Conservation (phyloP, 305 asterid genomes). For the Rubia peregrina region DNA sequence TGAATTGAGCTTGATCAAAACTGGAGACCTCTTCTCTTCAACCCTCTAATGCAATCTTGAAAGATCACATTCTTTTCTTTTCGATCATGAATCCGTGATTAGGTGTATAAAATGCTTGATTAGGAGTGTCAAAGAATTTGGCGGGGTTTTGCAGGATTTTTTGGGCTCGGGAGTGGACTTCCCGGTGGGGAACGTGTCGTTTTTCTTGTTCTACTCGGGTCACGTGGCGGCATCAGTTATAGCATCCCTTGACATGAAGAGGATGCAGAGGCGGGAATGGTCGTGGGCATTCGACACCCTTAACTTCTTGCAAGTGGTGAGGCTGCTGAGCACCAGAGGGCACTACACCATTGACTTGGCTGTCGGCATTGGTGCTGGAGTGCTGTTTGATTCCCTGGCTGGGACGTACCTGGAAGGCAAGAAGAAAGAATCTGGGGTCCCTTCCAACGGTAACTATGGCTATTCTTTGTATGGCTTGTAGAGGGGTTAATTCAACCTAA, state of each 20-base stretch:
- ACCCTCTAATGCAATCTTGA: no score
- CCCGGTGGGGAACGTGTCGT: constrained; percentile 87
- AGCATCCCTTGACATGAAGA: constrained; percentile 81
- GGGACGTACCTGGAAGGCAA: constrained; percentile 51
- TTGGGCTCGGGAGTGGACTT: constrained; percentile 93
- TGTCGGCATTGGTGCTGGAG: constrained; percentile 83
- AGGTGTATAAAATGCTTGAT: not conserved
- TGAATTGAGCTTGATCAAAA: not conserved
- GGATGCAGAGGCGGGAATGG: constrained; percentile 65
- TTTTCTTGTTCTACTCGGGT: constrained; percentile 87
- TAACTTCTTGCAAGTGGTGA: constrained; percentile 60
- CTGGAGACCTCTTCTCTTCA: no score
- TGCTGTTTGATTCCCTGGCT: constrained; percentile 67
- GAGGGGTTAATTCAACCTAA: not conserved
- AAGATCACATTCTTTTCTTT: no score
- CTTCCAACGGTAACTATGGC: constrained; percentile 7
- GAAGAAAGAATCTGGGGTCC: constrained; percentile 22
- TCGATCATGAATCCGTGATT: not conserved
- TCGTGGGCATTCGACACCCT: constrained; percentile 54
- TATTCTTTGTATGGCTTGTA: constrained; percentile 11
- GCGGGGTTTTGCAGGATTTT: constrained; percentile 43
- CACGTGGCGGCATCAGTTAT: constrained; percentile 89
- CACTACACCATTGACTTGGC: constrained; percentile 92
- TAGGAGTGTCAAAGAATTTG: not conserved
- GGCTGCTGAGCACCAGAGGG: constrained; percentile 78